Base-by-base conservation (phyloP, 306 rosid genomes). In the Dalbergia cochinchinensis region DNA sequence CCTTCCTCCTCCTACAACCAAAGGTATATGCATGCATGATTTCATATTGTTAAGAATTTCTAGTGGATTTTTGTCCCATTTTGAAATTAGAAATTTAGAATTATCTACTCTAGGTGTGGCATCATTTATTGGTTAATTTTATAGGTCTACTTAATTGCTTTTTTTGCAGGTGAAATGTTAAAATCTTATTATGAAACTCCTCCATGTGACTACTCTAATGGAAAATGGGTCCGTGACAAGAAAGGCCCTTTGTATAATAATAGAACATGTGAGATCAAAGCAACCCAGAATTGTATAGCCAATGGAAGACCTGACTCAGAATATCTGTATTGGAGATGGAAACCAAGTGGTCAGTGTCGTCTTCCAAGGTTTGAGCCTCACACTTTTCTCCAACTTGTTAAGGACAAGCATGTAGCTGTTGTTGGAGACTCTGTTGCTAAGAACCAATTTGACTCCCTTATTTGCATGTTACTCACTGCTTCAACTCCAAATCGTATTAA, bases 391-490 rank as follows among this genome's bases (percentile, higher is more conserved):
- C 71, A 76, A 26, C 77, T 90, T 42, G 42, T 85, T 55, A 73
- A 34, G 3, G 83, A 88, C 93, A 91, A 83, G 55, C 91, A 90
- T 61, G 15, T 90, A 60, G 92, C 94, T 12, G 88, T 93, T 85
- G 86, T 93, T 4, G 97, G 97, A 0, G 98, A 93, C 69, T 91
- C 97, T 79, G 51, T 93, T 83, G 93, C 98, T 9, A 90, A 90
- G 73, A 93, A 93, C 87, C 98, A 93, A 81, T 33, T 91, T 7
- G 97, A 90, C 72, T 93, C 98, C 3, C 93, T 93, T 33, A 91
- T 93, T 26, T 93, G 98, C 67, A 69, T 91, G 89, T 11, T 93
- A 11, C 35, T 93, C 61, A 81, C 92, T 12, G 65, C 62, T 13
- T 85, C 90, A n/a, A 62, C 48, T 1, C 98, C 94, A 1, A 39